These are phyloP conservation scores for Heliocybe sulcata DNA, from an alignment of 1,284 basidiomycete genomes.

Conservation along the genomic window DNA sequence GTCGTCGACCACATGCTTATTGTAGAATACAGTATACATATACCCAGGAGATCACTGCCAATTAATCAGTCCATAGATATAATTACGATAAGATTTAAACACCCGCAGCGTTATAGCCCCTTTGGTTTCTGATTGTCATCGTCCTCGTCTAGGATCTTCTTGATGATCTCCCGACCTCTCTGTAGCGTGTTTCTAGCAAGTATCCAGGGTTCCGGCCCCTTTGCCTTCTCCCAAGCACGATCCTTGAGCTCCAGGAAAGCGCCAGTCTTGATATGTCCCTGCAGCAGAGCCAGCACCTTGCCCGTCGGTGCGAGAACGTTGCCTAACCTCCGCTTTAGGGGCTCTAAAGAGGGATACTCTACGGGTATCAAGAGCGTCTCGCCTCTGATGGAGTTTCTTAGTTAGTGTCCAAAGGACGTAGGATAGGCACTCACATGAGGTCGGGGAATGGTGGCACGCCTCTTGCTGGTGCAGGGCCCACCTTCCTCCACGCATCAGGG, in stretches of 20 bases:
- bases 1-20: no score
- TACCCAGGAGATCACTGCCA: neutral
- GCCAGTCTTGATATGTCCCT: slow-evolving; percentile 40
- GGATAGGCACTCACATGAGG: neutral
- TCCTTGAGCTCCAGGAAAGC: slow-evolving; percentile 41
- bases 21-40: neutral
- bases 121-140: neutral
- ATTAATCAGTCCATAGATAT: neutral
- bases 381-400: neutral
- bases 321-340: neutral
- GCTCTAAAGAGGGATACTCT: neutral
- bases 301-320: slow-evolving; percentile 41
- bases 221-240: slow-evolving; percentile 47
- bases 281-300: slow-evolving; percentile 38
- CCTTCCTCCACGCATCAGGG: neutral
- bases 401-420: no score
- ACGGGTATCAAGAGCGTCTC: neutral
- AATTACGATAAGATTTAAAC: neutral
- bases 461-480: neutral
- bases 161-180: slow-evolving; percentile 41
- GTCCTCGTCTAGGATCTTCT: slow-evolving; percentile 17
- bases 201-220: slow-evolving; percentile 43
- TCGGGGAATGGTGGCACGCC: neutral
- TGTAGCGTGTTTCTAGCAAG: slow-evolving; percentile 41
- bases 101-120: neutral